phyloP scores from a whole-genome alignment of 306 rosid genomes.

The Cucumis cinereus region DNA sequence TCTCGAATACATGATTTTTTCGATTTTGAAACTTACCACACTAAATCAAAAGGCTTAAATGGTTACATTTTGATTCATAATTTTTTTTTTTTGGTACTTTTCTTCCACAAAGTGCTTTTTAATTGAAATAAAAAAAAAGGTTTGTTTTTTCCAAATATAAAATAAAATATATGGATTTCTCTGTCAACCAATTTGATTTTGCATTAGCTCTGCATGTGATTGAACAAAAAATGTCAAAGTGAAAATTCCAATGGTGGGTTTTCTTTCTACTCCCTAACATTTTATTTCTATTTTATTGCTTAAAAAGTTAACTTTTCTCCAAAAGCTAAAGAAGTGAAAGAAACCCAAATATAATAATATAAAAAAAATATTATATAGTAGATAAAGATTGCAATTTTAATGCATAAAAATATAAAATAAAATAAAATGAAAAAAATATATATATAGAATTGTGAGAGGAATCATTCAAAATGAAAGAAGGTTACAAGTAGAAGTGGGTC shows the following conservation, averaged over 20 bases:
- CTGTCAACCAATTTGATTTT: background rate
- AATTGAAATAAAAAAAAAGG: background rate
- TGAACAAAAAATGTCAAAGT: background rate
- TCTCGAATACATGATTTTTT: too few relatives aligned
- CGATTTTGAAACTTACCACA: background rate
- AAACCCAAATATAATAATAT: background rate
- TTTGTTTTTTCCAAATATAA: background rate
- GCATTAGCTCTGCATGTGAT: background rate
- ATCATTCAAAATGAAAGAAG: constrained; percentile 2
- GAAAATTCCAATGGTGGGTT: background rate
- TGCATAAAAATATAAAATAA: background rate
- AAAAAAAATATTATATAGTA: background rate
- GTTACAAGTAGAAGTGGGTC: constrained; percentile 37
- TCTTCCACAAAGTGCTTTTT: background rate
- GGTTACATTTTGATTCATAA: background rate
- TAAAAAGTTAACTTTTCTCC: background rate
- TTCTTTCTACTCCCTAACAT: background rate
- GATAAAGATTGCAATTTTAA: background rate
- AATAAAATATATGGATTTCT: background rate
- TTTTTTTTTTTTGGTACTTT: background rate
- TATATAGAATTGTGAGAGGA: background rate
- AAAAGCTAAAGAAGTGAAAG: background rate
- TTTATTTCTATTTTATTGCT: background rate
- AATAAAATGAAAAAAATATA: too few relatives aligned
- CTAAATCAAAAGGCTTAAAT: background rate